Percentiles rank a stretch among this genome's conserved stretches.
These are phyloP conservation scores for Datisca glomerata DNA, from an alignment of 306 rosid species.

Conservation along the genomic window DNA sequence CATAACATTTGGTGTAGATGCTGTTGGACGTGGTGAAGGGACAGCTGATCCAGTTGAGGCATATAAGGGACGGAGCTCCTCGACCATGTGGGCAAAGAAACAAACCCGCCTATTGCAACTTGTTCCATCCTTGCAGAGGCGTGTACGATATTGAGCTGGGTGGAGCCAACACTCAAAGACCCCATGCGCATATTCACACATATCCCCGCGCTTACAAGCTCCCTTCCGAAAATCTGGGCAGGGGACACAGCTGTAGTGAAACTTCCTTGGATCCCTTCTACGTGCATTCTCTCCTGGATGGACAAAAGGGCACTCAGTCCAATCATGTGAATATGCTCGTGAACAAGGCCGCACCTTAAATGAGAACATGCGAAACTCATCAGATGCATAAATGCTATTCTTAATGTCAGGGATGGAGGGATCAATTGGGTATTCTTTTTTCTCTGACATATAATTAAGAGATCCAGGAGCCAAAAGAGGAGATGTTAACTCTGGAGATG, in stretches of 20 bases:
- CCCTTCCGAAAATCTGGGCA: conserved; percentile 94
- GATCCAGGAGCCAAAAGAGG: conserved; percentile 33
- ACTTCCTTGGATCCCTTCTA: conserved; percentile 82
- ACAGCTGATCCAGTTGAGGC: conserved; percentile 86
- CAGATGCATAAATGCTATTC: conserved; percentile 80
- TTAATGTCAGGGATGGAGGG: conserved; percentile 89
- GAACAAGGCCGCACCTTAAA: conserved; percentile 92
- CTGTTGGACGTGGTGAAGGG: conserved; percentile 64
- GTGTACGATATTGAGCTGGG: conserved; percentile 88
- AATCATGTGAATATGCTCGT: conserved; percentile 86
- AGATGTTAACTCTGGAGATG: conserved; percentile 42
- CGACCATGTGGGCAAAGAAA: conserved; percentile 68
- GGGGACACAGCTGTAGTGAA: conserved; percentile 89
- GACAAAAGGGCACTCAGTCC: conserved; percentile 96
- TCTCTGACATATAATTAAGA: conserved; percentile 36
- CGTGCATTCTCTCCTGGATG: conserved; percentile 97
- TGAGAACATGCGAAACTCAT: conserved; percentile 89
- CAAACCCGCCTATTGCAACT: conserved; percentile 74
- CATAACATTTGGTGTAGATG: conserved; percentile 64
- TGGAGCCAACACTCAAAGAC: conserved; percentile 96
- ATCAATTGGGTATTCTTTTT: conserved; percentile 77
- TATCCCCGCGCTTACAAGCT: conserved; percentile 77
- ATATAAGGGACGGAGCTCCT: conserved; percentile 73
- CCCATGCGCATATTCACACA: conserved; percentile 97
- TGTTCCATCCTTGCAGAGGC: conserved; percentile 84